phyloP scores from a whole-genome alignment of 768 basidiomycete species.

The Phylloporus sp. region DNA sequence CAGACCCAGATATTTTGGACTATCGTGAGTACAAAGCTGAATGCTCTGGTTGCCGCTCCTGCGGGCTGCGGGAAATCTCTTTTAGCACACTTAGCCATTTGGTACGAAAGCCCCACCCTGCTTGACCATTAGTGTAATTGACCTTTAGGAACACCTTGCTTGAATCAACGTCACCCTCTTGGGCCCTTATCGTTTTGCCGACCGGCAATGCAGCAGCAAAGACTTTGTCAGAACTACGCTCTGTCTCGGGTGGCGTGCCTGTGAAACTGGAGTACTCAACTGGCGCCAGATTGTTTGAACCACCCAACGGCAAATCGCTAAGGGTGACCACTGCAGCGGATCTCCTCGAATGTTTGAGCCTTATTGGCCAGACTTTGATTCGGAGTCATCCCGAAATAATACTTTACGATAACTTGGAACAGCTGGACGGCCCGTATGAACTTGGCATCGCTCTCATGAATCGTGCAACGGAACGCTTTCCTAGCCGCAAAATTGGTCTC shows the following conservation, averaged over 20 bases:
- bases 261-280: constrained; percentile 38
- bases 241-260: constrained; percentile 33
- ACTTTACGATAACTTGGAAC: constrained; percentile 82
- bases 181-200: constrained; percentile 64
- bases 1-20: constrained; percentile 92
- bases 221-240: constrained; percentile 49
- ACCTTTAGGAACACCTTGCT: constrained; percentile 51
- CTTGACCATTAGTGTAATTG: constrained; percentile 11
- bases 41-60: constrained; percentile 75
- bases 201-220: constrained; percentile 54
- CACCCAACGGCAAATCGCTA: constrained; percentile 42
- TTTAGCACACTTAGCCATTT: constrained; percentile 63
- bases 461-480: constrained; percentile 54
- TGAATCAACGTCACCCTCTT: constrained; percentile 40
- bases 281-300: constrained; percentile 31
- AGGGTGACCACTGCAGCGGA: constrained; percentile 54
- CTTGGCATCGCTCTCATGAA: constrained; percentile 72
- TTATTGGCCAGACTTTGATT: constrained; percentile 23
- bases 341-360: constrained; percentile 44
- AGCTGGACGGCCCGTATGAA: constrained; percentile 79
- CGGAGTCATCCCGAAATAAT: constrained; percentile 54
- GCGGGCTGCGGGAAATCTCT: constrained; percentile 78
- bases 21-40: constrained; percentile 58
- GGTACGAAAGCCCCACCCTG: constrained; percentile 47
- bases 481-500: constrained; percentile 74